Conservation (phyloP, 2,329 filamentous ascomycete species). For the Keithomyces neogunnii region DNA sequence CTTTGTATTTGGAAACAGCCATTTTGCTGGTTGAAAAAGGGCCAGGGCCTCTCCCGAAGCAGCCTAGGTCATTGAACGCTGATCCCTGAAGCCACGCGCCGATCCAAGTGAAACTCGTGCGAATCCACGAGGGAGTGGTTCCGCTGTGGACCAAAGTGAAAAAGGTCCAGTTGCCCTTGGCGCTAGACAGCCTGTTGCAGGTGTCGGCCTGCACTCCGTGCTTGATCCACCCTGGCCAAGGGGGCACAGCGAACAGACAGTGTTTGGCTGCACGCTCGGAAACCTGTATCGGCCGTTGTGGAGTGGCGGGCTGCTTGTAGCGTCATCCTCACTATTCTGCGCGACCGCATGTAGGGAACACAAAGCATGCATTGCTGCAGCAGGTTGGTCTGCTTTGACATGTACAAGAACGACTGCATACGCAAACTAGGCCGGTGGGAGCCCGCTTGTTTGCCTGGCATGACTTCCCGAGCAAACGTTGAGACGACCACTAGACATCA, state of each 20-base stretch:
- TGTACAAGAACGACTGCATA: neutral
- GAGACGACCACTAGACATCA: neutral
- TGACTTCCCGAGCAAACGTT: neutral
- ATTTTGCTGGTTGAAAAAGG: neutral
- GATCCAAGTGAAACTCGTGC: constrained; percentile 18
- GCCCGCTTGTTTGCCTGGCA: neutral
- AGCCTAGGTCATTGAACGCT: constrained; percentile 14
- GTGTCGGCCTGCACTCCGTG: neutral
- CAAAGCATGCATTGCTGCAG: too few species aligned
- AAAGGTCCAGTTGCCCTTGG: too few species aligned
- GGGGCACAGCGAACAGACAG: too few species aligned
- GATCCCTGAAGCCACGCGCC: constrained; percentile 31
- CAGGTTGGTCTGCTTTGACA: too few species aligned
- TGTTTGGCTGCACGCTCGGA: too few species aligned
- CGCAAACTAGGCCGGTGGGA: neutral
- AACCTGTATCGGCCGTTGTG: too few species aligned
- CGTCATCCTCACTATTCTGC: too few species aligned
- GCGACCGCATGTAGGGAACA: too few species aligned
- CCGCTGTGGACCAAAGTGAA: neutral
- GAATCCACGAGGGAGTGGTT: constrained; percentile 5
- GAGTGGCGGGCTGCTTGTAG: too few species aligned
- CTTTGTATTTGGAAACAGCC: too few species aligned
- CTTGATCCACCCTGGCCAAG: neutral
- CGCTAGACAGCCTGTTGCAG: too few species aligned
- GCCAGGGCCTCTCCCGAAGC: constrained; percentile 12